Conservation (phyloP, 345 rosid genomes). For the Eucalyptus virginea region DNA sequence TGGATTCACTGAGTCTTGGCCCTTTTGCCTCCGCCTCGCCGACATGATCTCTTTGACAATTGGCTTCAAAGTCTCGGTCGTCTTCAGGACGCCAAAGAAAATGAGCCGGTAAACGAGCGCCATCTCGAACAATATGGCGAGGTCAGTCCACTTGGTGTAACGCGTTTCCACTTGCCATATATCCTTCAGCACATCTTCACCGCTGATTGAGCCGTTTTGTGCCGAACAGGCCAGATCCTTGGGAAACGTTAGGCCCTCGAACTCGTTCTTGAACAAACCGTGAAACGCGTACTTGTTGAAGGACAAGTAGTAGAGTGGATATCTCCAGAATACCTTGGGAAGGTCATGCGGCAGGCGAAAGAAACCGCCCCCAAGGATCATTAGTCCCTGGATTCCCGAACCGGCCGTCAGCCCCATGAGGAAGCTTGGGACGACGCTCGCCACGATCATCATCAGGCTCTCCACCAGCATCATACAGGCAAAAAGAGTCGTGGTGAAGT, state of each 20-base stretch:
- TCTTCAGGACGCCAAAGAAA: constrained; percentile 18
- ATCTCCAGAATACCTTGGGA: constrained; percentile 21
- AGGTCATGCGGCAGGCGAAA: constrained; percentile 39
- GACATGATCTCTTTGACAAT: not conserved
- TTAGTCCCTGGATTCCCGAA: constrained; percentile 41
- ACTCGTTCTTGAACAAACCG: constrained; percentile 44
- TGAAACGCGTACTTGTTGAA: constrained; percentile 35
- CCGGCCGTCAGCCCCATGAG: constrained; percentile 43
- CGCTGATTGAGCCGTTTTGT: not conserved
- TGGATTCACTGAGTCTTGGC: not conserved
- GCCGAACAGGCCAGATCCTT: not conserved
- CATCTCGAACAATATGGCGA: constrained; percentile 30
- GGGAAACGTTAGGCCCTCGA: constrained; percentile 16
- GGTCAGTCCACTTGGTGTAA: constrained; percentile 43
- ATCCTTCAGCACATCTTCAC: constrained; percentile 21
- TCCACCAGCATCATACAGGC: constrained; percentile 37
- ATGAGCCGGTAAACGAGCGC: constrained; percentile 13
- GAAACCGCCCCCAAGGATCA: constrained; percentile 41
- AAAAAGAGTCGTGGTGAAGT: constrained; percentile 10
- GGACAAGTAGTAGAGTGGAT: constrained; percentile 33
- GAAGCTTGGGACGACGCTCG: constrained; percentile 34
- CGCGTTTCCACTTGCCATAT: constrained; percentile 28
- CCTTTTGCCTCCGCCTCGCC: not conserved
- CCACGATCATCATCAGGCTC: constrained; percentile 50
- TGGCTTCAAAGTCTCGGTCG: constrained; percentile 1